Base-by-base conservation (phyloP, 768 basidiomycete genomes). In the Mycena polygramma region DNA sequence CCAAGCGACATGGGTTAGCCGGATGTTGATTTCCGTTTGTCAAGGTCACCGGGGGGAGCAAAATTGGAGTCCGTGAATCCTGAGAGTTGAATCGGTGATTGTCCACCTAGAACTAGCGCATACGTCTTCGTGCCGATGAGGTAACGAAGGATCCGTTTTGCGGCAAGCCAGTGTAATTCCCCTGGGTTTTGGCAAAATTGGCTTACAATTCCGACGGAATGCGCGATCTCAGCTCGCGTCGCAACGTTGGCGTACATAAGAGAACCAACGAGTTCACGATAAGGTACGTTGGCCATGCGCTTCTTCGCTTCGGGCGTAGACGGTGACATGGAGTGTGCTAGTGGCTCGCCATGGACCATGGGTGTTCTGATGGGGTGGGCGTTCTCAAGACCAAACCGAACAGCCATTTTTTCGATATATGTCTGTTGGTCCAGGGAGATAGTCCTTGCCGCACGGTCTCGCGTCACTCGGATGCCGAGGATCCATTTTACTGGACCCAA, bases 61-160 rank as follows among this genome's bases (percentile, higher is more conserved):
- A 64, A 74, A 11, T 55, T 57, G 20, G 74, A 57, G 36, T 65
- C 68, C 4, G 51, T 9, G 51, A 36, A n/a, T 55, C 55, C 67
- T 0, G 53, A 14, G 5, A 55, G 49, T 6, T 36, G 13, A 14
- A 48, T 41, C 24, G 35, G 43, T 13, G 35, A n/a, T 1, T 0
- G 0, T 14, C 54, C 66, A 3, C 66, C 66, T 2, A 53, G 52
- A 0, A 54, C 52, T 3, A 68, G 58, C 5, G 10, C 0, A 13
- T 36, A 48, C 20, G 36, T 41, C 39, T 63, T 54, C 20, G 81
- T 79, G 14, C 81, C 80, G 46, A 75, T 75, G 51, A 83, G 66
- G 60, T 81, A 82, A 3, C 75, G 66, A 15, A 80, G 70, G 36
- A 82, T 52, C 52, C 76, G 77, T 58, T 82, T 79, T 22, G 78